Conservation (phyloP, 805 yeast genomes). For the Vanderwaltozyma yarrowii region DNA sequence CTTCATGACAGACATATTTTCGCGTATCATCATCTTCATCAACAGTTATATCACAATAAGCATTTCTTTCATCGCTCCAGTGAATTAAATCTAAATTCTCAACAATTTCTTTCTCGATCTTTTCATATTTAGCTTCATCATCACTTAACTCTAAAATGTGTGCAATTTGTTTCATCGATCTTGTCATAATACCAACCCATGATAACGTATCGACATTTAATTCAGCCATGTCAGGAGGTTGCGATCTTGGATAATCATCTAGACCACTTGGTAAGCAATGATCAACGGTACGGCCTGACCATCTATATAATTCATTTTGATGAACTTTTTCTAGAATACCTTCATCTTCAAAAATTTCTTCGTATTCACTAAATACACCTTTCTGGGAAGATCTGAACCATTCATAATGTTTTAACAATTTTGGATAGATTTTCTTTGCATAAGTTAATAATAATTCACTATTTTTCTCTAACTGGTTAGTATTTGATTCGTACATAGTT, state of each 20-base stretch:
- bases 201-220: constrained; percentile 79
- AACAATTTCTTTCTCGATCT: constrained; percentile 46
- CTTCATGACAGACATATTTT: constrained; percentile 70
- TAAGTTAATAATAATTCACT: constrained; percentile 51
- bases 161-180: constrained; percentile 69
- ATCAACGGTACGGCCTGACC: constrained; percentile 83
- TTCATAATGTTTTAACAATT: constrained; percentile 63
- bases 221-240: constrained; percentile 76
- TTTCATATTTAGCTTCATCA: constrained; percentile 45
- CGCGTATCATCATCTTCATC: constrained; percentile 53
- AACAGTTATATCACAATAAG: constrained; percentile 78
- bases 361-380: constrained; percentile 67
- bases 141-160: constrained; percentile 44
- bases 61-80: constrained; percentile 59
- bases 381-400: constrained; percentile 78
- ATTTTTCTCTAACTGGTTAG: constrained; percentile 43
- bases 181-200: constrained; percentile 92
- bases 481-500: constrained; percentile 25
- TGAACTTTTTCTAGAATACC: constrained; percentile 32
- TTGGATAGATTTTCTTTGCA: constrained; percentile 63
- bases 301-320: constrained; percentile 61
- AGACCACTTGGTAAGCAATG: constrained; percentile 90
- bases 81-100: constrained; percentile 63
- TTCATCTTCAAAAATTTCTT: constrained; percentile 24
- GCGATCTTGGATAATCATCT: constrained; percentile 89